Evolutionary conservation across 2,329 filamentous ascomycete genomes (phyloP).

Genomic region (Colletotrichum cuscutae): DNA sequence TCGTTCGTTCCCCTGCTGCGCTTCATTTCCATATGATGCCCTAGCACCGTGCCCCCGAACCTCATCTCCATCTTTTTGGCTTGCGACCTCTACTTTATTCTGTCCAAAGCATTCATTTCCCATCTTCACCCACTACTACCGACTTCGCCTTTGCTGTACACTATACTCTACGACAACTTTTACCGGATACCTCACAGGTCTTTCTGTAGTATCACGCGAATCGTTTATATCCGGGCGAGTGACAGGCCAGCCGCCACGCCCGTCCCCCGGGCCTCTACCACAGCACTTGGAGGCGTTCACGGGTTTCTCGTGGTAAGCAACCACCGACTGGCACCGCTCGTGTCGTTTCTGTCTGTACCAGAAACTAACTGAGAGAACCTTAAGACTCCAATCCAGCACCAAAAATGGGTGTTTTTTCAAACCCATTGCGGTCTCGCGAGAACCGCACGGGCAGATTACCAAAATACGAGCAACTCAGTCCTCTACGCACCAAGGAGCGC

Average conservation of each 20-base stretch:
- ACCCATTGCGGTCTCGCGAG: slow-evolving; percentile 58
- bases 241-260: background rate
- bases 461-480: slow-evolving; percentile 57
- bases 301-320: slow-evolving; percentile 17
- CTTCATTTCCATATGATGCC: slow-evolving; percentile 34
- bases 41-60: slow-evolving; percentile 30
- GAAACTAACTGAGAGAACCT: background rate
- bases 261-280: background rate
- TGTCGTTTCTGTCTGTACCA: background rate
- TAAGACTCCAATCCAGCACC: slow-evolving; percentile 25
- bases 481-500: slow-evolving; percentile 56
- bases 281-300: background rate
- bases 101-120: background rate
- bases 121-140: background rate
- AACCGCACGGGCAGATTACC: slow-evolving; percentile 55
- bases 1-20: slow-evolving; percentile 30
- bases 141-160: slow-evolving; percentile 9
- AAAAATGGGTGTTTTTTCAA: slow-evolving; percentile 62
- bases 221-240: background rate
- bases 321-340: background rate
- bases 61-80: slow-evolving; percentile 25
- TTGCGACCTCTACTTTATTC: slow-evolving; percentile 8
- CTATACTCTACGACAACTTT: slow-evolving; percentile 7
- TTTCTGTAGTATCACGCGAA: background rate
- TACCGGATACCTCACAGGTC: background rate